Base-by-base conservation (phyloP, 257 asterid genomes). In the Pogostemon cablin region DNA sequence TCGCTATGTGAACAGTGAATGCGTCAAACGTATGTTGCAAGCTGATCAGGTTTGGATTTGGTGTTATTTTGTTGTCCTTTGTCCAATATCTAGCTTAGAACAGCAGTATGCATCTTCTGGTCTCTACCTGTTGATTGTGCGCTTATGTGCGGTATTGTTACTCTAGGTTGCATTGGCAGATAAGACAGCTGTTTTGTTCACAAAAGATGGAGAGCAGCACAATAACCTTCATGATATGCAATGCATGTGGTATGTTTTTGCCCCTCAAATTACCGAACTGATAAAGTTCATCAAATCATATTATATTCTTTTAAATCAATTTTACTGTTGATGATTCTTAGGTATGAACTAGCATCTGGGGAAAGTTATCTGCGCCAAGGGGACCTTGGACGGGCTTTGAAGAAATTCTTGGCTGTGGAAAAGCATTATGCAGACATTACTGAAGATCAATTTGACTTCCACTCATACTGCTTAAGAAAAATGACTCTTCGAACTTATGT, bases 191-290 rank as follows among this genome's bases (percentile, higher is more conserved):
- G 85, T 88, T 44, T 80, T 95, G 61, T 95, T 91, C 83, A 95
- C 96, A n/a, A 95, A 91, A 89, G 99, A 95, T 66, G 99, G 99
- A 70, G 99, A 95, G 75, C 99, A 91, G 75, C 99, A 89, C 75
- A 95, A 89, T 80, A 95, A 84, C 74, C 96, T 95, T 72, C 89
- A 95, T 55, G 99, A 95, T 82, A 95, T 95, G 99, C 99, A 95
- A 86, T 95, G 99, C 98, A 95, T 95, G 98, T 95, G 99, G 99
- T 91, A 65, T 25, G 89, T 81, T 69, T 62, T 71, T 46, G 57
- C 43, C 46, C 57, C 50, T 64, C 43, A 12, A 58, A 58, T 75
- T 74, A 59, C 62, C 55, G 35, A 60, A 54, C 17, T n/a, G 4
- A 3, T 62, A 38, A 38, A 15, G 37, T 42, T 42, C 42, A 40